Conservation (phyloP, 345 rosid species). For the Aegle marmelos region DNA sequence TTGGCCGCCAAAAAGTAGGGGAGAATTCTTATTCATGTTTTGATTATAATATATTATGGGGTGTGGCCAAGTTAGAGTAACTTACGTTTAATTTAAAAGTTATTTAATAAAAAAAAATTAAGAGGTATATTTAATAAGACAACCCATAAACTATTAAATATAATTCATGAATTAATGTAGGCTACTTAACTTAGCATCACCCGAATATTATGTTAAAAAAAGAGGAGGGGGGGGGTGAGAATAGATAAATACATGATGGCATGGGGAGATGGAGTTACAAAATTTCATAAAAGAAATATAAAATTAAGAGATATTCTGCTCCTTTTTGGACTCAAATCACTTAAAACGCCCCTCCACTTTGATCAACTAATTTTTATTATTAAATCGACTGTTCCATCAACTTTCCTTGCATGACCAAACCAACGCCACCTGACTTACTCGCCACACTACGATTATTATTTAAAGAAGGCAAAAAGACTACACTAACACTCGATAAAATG, state of each 20-base stretch:
- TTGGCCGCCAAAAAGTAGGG: conserved; percentile 9
- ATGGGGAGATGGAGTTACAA: background rate
- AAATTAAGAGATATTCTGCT: background rate
- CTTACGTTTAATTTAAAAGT: too few relatives aligned
- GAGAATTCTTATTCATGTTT: too few relatives aligned
- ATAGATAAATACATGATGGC: background rate
- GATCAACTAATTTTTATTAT: background rate
- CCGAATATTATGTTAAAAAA: too few relatives aligned
- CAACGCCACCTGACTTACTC: background rate
- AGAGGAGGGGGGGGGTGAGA: background rate
- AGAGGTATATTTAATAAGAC: too few relatives aligned
- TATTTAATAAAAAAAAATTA: too few relatives aligned
- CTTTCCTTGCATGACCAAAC: background rate
- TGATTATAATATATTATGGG: too few relatives aligned
- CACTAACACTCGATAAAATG: background rate
- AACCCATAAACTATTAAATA: too few relatives aligned
- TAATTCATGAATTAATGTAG: too few relatives aligned
- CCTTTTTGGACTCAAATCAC: background rate
- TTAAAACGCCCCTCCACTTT: background rate
- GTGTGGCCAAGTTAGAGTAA: too few relatives aligned
- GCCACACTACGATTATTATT: too few relatives aligned
- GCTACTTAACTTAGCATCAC: too few relatives aligned
- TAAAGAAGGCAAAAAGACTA: background rate
- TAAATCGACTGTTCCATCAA: background rate
- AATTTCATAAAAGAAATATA: background rate